Base-by-base conservation (phyloP, 192 early-diverging fungal species). In the Backusella liffmaniae region DNA sequence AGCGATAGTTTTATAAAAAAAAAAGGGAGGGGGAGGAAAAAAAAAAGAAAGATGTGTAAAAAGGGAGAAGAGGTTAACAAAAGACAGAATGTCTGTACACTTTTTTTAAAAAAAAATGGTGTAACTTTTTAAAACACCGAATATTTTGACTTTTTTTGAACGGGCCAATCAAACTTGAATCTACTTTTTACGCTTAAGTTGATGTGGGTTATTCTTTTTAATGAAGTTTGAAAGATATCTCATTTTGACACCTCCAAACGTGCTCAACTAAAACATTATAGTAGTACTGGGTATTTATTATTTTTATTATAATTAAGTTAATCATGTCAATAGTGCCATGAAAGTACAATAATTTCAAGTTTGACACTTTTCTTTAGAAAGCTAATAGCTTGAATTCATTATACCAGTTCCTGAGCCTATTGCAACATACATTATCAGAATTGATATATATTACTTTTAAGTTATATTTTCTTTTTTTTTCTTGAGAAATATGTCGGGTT, bases 261-360 rank as follows among this genome's bases (percentile, higher is more conserved):
- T 66, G 32, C 23, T 16, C 32, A 66, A 12, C 9, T 29, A 66
- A 34, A 66, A 35, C 0, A 35, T 66, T 66, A 66, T 66, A 29
- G 32, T 15, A 10, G 32, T 29, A 35, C 26, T 66, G 26, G 0
- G 26, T 66, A 23, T 30, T 35, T 66, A 66, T 66, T 35, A 66
- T 66, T 30, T 30, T 29, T 5, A 44, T 44, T 44, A 16, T 44
- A 16, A 3, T 44, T 56, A 56, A 56, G 51, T 56, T 23, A 56
- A n/a, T 56, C 51, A 56, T 56, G n/a, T 6, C 15, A 56, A 23
- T 23, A 21, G 51, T 56, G 7, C 8, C 51, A 67, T 32, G 32
- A 67, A 67, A 67, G 66, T 67, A 67, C 18, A 67, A 67, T 67
- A 67, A 32, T 67, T 67, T 37, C 34, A 67, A 32, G 18, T 67